Percentiles rank a stretch among this genome's conserved stretches.
Evolutionary conservation across 2,329 filamentous ascomycete species (phyloP).

Genomic region (Nothophoma quercina): DNA sequence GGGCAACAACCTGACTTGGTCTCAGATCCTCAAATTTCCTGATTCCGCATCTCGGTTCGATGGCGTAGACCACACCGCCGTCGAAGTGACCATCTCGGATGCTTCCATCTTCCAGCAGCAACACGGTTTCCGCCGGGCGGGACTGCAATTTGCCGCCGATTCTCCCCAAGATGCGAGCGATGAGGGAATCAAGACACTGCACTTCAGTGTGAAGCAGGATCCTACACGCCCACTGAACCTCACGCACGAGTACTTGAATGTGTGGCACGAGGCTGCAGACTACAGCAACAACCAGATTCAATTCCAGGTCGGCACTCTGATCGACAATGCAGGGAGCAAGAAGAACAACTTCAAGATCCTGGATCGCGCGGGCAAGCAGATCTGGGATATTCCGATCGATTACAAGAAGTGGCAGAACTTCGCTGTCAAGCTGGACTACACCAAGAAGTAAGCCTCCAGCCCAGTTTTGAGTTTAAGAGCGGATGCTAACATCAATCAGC

Average conservation of each 20-base stretch:
- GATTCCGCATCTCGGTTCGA: slow-evolving; percentile 57
- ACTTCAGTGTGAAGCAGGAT: slow-evolving; percentile 67
- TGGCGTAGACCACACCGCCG: slow-evolving; percentile 49
- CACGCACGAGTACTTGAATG: slow-evolving; percentile 66
- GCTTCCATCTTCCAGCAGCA: slow-evolving; percentile 68
- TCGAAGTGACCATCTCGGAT: slow-evolving; percentile 66
- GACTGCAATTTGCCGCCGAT: slow-evolving; percentile 61
- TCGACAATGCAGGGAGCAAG: slow-evolving; percentile 55
- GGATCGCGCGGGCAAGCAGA: slow-evolving; percentile 42
- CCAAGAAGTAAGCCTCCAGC: slow-evolving; percentile 56
- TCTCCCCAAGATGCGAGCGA: slow-evolving; percentile 62
- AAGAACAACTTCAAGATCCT: slow-evolving; percentile 55
- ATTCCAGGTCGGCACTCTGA: slow-evolving; percentile 64
- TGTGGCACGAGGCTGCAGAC: slow-evolving; percentile 51
- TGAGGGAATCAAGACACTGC: slow-evolving; percentile 66
- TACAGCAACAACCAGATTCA: slow-evolving; percentile 53
- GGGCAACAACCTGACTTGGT: slow-evolving; percentile 61
- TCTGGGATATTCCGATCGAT: slow-evolving; percentile 63
- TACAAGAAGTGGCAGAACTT: slow-evolving; percentile 67
- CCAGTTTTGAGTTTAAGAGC: neutral
- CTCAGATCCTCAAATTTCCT: slow-evolving; percentile 60
- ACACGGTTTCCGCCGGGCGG: slow-evolving; percentile 67
- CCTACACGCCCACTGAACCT: slow-evolving; percentile 61
- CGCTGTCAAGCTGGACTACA: slow-evolving; percentile 65
- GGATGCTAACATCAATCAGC: slow-evolving; percentile 42